phyloP scores from a whole-genome alignment of 1,284 basidiomycete species.

The Heterobasidion parviporum region DNA sequence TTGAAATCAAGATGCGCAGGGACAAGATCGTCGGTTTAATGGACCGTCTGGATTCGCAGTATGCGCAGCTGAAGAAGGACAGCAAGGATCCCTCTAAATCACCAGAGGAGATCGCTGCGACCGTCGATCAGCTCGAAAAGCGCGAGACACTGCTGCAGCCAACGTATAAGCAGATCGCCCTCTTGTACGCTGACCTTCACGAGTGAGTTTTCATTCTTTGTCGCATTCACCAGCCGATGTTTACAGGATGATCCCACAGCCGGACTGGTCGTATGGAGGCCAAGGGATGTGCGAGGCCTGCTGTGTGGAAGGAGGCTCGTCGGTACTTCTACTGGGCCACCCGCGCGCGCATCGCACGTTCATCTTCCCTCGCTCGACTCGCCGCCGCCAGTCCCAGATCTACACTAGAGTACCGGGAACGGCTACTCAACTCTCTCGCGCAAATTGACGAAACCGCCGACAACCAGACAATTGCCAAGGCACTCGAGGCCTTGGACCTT shows the following conservation, averaged over 20 bases:
- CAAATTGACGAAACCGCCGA: slow-evolving; percentile 42
- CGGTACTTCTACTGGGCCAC: slow-evolving; percentile 96
- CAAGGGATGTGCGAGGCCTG: slow-evolving; percentile 84
- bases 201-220: slow-evolving; percentile 49
- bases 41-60: slow-evolving; percentile 87
- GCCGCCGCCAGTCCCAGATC: slow-evolving; percentile 57
- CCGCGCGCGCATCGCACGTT: slow-evolving; percentile 68
- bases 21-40: slow-evolving; percentile 89
- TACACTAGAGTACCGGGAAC: slow-evolving; percentile 49
- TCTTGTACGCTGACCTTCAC: slow-evolving; percentile 95
- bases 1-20: slow-evolving; percentile 90
- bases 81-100: slow-evolving; percentile 70
- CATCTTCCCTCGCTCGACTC: slow-evolving; percentile 49
- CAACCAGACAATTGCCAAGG: slow-evolving; percentile 47
- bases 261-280: slow-evolving; percentile 96
- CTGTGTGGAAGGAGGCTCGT: slow-evolving; percentile 84
- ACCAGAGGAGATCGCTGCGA: slow-evolving; percentile 66
- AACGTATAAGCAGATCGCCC: slow-evolving; percentile 89
- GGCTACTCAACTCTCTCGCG: slow-evolving; percentile 51
- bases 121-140: slow-evolving; percentile 60
- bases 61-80: slow-evolving; percentile 74
- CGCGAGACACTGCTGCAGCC: slow-evolving; percentile 84
- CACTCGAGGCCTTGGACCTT: slow-evolving; percentile 63
- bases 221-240: slow-evolving; percentile 8
- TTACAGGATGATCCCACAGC: slow-evolving; percentile 32